These are phyloP conservation scores for Tympanopsis confertula DNA, from an alignment of 2,329 filamentous ascomycete genomes.

Conservation along the genomic window DNA sequence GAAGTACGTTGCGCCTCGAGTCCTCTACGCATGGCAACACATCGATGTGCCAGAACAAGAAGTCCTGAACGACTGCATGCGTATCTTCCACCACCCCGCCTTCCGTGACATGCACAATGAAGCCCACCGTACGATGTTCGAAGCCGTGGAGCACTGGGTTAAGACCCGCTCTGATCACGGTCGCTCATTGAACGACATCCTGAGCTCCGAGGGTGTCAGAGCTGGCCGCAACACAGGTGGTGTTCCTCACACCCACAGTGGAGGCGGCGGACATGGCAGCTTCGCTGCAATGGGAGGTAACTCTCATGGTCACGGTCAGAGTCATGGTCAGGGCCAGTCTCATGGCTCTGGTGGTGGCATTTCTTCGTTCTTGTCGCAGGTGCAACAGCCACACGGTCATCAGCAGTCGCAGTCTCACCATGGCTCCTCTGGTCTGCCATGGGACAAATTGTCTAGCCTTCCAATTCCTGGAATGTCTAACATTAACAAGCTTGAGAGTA, in stretches of 20 bases:
- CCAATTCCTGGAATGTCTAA: conserved; percentile 23
- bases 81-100: conserved; percentile 83
- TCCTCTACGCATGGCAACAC: conserved; percentile 91
- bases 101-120: conserved; percentile 65
- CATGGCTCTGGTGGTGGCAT: too few species aligned
- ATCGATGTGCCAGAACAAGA: conserved; percentile 71
- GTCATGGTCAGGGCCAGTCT: not conserved
- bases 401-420: not conserved
- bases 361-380: too few species aligned
- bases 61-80: conserved; percentile 69
- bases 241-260: not conserved
- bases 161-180: conserved; percentile 18
- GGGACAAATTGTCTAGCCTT: conserved; percentile 7
- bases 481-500: conserved; percentile 18
- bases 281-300: not conserved
- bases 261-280: not conserved
- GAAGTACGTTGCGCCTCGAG: conserved; percentile 74
- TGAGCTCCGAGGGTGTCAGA: conserved; percentile 1
- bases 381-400: not conserved
- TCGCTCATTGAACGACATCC: not conserved
- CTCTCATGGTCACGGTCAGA: not conserved
- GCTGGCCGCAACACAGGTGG: not conserved
- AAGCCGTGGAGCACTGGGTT: conserved; percentile 72
- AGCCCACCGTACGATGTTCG: conserved; percentile 80
- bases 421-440: not conserved